A percentile compares a stretch with the other conserved stretches of the same genome.
phyloP scores from a whole-genome alignment of 192 early-diverging fungal genomes.

The Rhizophagus clarus region DNA sequence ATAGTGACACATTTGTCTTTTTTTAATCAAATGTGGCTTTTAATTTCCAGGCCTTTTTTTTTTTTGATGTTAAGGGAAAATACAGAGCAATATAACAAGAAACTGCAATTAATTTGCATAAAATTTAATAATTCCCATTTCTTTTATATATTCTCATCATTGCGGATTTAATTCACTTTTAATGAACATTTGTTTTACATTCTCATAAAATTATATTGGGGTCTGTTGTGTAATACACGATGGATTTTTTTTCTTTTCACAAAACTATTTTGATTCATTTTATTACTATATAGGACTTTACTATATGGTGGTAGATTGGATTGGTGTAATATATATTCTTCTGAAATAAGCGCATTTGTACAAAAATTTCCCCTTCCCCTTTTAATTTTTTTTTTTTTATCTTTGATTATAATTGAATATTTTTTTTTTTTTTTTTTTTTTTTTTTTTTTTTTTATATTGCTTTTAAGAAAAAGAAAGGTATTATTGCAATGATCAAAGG shows the following conservation, averaged over 20 bases:
- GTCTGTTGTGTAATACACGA: background rate
- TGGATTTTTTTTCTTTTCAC: background rate
- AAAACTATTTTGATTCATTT: background rate
- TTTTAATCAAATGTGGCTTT: background rate
- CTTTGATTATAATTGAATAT: no score
- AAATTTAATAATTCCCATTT: background rate
- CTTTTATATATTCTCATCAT: background rate
- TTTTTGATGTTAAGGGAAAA: background rate
- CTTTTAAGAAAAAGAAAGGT: no score
- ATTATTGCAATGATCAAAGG: no score
- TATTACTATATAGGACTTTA: background rate
- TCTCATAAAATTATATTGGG: background rate
- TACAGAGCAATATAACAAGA: background rate
- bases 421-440: no score
- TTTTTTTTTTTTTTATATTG: no score
- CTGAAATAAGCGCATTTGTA: background rate
- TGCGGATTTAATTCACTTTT: background rate
- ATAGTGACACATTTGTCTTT: background rate
- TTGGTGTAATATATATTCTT: background rate
- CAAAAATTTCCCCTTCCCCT: background rate
- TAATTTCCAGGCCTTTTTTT: background rate
- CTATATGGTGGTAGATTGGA: background rate
- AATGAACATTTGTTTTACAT: background rate
- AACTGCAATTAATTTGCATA: background rate
- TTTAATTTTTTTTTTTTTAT: conserved; percentile 17